Conservation (phyloP, 1,284 basidiomycete genomes). For the Pyrrhoderma noxium region DNA sequence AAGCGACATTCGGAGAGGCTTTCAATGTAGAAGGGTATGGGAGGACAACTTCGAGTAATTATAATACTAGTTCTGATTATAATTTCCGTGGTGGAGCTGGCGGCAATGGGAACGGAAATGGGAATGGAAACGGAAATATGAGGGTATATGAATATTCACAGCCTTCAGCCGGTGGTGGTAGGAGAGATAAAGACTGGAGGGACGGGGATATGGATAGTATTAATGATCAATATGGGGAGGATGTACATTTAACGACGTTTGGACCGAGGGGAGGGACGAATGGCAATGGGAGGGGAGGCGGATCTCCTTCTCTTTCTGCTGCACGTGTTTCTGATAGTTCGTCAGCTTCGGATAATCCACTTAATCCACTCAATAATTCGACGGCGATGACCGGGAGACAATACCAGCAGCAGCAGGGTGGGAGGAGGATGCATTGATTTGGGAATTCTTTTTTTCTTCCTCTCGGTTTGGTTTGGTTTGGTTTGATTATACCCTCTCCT, state of each 20-base stretch:
- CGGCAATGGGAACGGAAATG: background rate
- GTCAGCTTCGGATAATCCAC: no score
- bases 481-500: no score
- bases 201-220: background rate
- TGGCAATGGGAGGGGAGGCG: background rate
- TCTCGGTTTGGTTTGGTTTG: no score
- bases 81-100: background rate
- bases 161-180: background rate
- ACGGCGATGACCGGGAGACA: no score
- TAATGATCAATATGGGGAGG: conserved; percentile 7
- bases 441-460: no score
- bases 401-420: no score
- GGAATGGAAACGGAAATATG: background rate
- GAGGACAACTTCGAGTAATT: background rate
- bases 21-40: conserved; percentile 35
- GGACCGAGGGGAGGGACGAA: background rate
- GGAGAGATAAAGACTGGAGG: background rate
- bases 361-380: no score
- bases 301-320: background rate
- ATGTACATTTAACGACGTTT: conserved; percentile 12
- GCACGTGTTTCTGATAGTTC: no score
- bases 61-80: background rate
- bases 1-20: conserved; percentile 38
- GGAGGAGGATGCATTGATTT: no score
- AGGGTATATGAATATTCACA: background rate